Base-by-base conservation (phyloP, 2,329 filamentous ascomycete genomes). In the Trichoderma breve region DNA sequence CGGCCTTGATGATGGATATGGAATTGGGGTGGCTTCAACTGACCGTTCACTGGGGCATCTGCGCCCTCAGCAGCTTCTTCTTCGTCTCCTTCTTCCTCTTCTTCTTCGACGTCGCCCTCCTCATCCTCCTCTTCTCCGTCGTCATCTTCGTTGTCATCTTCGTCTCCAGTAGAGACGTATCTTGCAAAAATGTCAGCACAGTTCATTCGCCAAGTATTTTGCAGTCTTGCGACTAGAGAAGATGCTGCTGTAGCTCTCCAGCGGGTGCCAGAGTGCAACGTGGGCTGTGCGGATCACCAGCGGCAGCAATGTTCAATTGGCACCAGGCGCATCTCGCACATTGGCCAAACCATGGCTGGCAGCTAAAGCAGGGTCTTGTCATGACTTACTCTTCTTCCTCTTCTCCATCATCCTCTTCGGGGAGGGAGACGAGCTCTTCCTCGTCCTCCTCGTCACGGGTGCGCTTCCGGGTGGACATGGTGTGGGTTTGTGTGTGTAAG, bases 401-500 rank as follows among this genome's bases (percentile, higher is more conserved):
- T 77, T 86, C 84, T 57, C 83, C 84, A 73, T 86, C 84, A 62
- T 84, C 83, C 62, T 83, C 85, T 73, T 86, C 86, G 69, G 86
- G 86, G 70, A 88, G 84, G 73, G 86, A 86, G 73, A 88, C 83
- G 39, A 88, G 85, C 81, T 87, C 85, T 72, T 87, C 85, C 78
- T 86, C 84, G 75, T 86, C 85, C 28, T 92, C 91, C 63, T 91
- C 91, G 65, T 92, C 84, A 76, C 85, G 83, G 83, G 86, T 86
- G 82, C 85, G 85, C 85, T 87, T 87, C 77, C 86, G 85, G 76
- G 82, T 58, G 39, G 55, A 66, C 58, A 63, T 73, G 72, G 70
- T 70, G 72, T 28, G 64, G 28, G 57, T 47, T 57, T 36, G 14
- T 39, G 30, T 34, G 60, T 72, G 65, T 43, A 67, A 72, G 72